Evolutionary conservation across 2,329 filamentous ascomycete species (phyloP).

Genomic region (Colletotrichum acutatum): DNA sequence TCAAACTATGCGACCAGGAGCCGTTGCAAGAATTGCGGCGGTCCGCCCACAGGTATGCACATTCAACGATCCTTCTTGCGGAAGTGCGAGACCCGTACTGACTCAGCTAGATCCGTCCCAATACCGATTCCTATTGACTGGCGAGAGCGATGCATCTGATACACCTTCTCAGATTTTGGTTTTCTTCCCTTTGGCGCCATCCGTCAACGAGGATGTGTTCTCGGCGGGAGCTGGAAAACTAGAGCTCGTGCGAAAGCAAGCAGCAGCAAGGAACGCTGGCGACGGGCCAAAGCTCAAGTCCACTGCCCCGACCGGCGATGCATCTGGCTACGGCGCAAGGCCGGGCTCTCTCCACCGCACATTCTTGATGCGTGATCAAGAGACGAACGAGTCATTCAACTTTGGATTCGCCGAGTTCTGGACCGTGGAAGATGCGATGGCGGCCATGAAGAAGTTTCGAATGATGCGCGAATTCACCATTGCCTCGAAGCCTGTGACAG

Average conservation of each 20-base stretch:
- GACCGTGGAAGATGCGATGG: constrained; percentile 79
- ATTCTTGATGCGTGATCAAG: constrained; percentile 79
- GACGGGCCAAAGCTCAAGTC: constrained; percentile 66
- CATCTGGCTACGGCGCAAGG: constrained; percentile 74
- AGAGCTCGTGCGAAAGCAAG: constrained; percentile 68
- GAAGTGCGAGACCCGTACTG: background rate
- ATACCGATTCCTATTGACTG: constrained; percentile 52
- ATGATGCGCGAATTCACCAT: constrained; percentile 82
- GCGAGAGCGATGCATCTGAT: constrained; percentile 61
- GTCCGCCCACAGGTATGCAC: constrained; percentile 19
- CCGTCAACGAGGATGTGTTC: constrained; percentile 78
- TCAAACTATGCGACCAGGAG: constrained; percentile 51
- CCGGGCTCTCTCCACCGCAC: constrained; percentile 81
- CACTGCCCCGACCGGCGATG: constrained; percentile 65
- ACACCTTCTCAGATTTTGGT: constrained; percentile 80
- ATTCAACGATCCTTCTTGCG: background rate
- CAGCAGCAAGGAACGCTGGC: constrained; percentile 56
- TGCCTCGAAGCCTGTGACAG: constrained; percentile 75
- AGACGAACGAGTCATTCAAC: constrained; percentile 77
- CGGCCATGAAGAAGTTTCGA: constrained; percentile 77
- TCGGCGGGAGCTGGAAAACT: constrained; percentile 80
- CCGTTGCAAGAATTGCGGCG: constrained; percentile 52
- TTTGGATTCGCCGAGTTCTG: constrained; percentile 90
- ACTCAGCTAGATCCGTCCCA: constrained; percentile 16
- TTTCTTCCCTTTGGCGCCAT: constrained; percentile 75